Percentiles rank a stretch among this genome's conserved stretches.
phyloP scores from a whole-genome alignment of 1,139 yeast species.

The Debaryomycetaceae sp. region DNA sequence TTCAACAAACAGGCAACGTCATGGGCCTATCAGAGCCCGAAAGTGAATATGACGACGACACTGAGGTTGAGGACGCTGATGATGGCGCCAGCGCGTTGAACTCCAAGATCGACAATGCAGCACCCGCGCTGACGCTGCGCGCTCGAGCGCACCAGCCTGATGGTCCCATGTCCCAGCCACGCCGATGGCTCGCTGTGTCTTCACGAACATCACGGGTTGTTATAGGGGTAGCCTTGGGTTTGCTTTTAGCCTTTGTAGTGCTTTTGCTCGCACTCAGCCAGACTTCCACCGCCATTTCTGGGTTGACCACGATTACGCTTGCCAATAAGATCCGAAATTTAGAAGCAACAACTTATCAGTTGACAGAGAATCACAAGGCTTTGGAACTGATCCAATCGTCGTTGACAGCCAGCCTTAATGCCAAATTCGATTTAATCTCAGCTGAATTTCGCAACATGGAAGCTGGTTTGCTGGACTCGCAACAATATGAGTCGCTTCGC shows the following conservation, averaged over 20 bases:
- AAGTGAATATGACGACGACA: slow-evolving; percentile 7
- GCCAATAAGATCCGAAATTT: slow-evolving; percentile 1
- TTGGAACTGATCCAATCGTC: slow-evolving; percentile 12
- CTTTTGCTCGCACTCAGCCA: too few species aligned
- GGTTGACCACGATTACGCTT: too few species aligned
- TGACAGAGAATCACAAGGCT: slow-evolving; percentile 4
- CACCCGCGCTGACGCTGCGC: neutral
- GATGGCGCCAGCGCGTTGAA: slow-evolving; percentile 8
- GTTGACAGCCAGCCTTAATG: slow-evolving; percentile 12
- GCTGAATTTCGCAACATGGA: slow-evolving; percentile 13
- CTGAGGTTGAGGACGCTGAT: slow-evolving; percentile 11
- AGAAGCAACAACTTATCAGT: slow-evolving; percentile 1
- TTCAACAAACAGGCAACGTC: slow-evolving; percentile 11
- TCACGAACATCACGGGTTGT: too few species aligned
- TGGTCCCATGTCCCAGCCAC: too few species aligned
- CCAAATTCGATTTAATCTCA: slow-evolving; percentile 17
- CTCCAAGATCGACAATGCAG: too few species aligned
- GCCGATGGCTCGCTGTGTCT: too few species aligned
- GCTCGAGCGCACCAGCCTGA: too few species aligned
- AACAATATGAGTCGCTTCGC: neutral
- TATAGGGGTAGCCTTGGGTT: too few species aligned
- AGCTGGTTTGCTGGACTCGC: neutral
- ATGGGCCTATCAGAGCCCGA: too few species aligned
- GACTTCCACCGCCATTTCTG: too few species aligned
- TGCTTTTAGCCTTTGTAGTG: slow-evolving; percentile 1